Evolutionary conservation across 148 eudicot genomes (phyloP).

Genomic region (Diospyros kaki): DNA sequence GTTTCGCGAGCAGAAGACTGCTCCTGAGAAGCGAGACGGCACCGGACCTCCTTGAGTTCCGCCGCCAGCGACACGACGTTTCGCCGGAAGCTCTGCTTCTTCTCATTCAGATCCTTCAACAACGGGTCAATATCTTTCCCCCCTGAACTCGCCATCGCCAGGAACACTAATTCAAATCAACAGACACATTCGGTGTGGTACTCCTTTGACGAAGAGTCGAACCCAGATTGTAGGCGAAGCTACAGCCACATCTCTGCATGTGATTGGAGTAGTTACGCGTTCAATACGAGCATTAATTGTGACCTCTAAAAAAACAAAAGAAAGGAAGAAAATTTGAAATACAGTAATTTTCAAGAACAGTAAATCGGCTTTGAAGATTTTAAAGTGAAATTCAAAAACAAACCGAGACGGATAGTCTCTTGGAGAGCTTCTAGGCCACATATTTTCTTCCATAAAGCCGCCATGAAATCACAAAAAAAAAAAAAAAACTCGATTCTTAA

Average conservation of each 20-base stretch:
- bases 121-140: slow-evolving; percentile 59
- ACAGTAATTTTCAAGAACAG: background rate
- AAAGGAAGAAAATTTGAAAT: background rate
- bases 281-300: slow-evolving; percentile 7
- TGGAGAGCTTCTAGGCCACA: background rate
- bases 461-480: background rate
- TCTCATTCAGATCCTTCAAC: slow-evolving; percentile 83
- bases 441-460: background rate
- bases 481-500: background rate
- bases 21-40: slow-evolving; percentile 63
- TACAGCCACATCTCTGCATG: slow-evolving; percentile 14
- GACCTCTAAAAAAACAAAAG: background rate
- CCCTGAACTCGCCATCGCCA: slow-evolving; percentile 23
- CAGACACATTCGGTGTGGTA: background rate
- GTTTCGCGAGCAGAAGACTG: slow-evolving; percentile 63
- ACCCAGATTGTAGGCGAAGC: background rate
- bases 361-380: no score
- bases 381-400: no score
- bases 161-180: background rate
- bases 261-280: slow-evolving; percentile 13
- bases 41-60: slow-evolving; percentile 82
- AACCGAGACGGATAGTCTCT: background rate
- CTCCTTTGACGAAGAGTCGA: no score
- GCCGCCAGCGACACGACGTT: slow-evolving; percentile 81
- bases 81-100: slow-evolving; percentile 66